Conservation (phyloP, 2,329 filamentous ascomycete genomes). For the Fusarium sacchari region DNA sequence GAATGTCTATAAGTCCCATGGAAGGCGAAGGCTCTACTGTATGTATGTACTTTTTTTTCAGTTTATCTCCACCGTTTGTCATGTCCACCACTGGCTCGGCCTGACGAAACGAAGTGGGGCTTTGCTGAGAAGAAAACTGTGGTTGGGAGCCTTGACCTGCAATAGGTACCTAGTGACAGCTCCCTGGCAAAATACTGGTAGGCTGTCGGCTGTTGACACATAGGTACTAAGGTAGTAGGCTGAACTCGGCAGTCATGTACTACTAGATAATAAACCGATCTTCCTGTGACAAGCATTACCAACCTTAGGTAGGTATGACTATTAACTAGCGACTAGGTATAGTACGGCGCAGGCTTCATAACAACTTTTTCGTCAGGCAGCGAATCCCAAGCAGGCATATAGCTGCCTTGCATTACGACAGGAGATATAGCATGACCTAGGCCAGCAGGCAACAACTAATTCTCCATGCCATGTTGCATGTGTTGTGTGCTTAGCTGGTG, state of each 20-base stretch:
- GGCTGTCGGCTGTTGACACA: neutral
- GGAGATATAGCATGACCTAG: neutral
- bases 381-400: neutral
- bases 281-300: neutral
- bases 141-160: neutral
- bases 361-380: neutral
- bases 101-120: slow-evolving; percentile 40
- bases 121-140: neutral
- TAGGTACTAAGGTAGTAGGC: neutral
- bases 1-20: neutral
- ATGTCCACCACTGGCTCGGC: neutral
- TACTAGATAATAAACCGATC: neutral
- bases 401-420: neutral
- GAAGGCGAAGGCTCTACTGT: no score
- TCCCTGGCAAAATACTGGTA: neutral
- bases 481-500: slow-evolving; percentile 1
- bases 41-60: slow-evolving; percentile 7
- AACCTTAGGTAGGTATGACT: no score
- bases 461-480: neutral
- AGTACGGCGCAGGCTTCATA: neutral
- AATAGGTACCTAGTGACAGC: neutral
- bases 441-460: neutral
- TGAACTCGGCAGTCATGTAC: neutral
- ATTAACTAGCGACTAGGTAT: no score
- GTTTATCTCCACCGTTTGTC: slow-evolving; percentile 4